These are phyloP conservation scores for Hyparrhenia diplandra DNA, from an alignment of 176 grass and related monocot species.

Conservation along the genomic window DNA sequence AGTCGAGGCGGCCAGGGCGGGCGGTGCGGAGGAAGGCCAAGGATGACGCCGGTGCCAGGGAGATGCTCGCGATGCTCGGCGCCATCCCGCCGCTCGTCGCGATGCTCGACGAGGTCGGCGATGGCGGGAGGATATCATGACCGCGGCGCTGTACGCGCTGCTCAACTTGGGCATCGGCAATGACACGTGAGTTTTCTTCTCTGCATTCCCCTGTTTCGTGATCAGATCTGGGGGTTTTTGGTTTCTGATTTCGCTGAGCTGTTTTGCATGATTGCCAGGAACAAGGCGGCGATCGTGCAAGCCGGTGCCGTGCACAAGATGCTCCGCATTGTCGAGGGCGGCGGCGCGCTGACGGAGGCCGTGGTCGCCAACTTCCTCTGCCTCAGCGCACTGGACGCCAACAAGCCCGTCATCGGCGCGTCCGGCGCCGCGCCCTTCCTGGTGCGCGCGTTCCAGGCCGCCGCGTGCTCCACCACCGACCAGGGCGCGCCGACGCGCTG, in stretches of 20 bases:
- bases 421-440: constrained; percentile 61
- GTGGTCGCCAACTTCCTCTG: constrained; percentile 90
- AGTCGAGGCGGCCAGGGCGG: constrained; percentile 48
- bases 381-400: constrained; percentile 82
- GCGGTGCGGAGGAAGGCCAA: constrained; percentile 74
- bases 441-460: constrained; percentile 37
- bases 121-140: constrained; percentile 31
- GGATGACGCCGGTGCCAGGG: constrained; percentile 66
- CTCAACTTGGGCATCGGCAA: constrained; percentile 91
- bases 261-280: constrained; percentile 29
- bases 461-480: constrained; percentile 11
- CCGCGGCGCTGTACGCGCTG: constrained; percentile 70
- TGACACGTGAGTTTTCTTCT: constrained; percentile 58
- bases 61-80: constrained; percentile 83
- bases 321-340: constrained; percentile 47
- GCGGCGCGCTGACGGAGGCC: constrained; percentile 34
- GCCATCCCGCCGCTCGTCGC: constrained; percentile 80
- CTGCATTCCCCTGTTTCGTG: constrained; percentile 26
- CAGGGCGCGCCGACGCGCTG: constrained; percentile 61
- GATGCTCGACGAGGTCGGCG: constrained; percentile 46
- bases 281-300: constrained; percentile 89
- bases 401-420: constrained; percentile 79
- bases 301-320: constrained; percentile 93
- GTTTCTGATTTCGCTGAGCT: background rate
- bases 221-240: constrained; percentile 33